A percentile compares a stretch with the other conserved stretches of the same genome.
Evolutionary conservation across 495 filamentous ascomycete genomes (phyloP).

Genomic region (Peziza echinospora): DNA sequence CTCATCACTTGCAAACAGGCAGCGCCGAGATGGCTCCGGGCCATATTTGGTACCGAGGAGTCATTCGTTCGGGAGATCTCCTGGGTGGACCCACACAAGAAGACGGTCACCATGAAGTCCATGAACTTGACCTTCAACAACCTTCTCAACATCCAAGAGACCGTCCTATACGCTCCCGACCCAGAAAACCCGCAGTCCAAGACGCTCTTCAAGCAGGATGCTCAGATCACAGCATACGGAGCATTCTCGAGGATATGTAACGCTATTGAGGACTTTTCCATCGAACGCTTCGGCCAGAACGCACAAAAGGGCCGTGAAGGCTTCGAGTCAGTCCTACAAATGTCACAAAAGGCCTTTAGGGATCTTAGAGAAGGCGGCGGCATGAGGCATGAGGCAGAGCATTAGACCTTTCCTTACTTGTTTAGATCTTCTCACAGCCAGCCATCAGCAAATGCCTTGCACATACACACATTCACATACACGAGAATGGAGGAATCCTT

Average conservation of each 20-base stretch:
- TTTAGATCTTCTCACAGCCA: no score
- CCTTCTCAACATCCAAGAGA: conserved; percentile 72
- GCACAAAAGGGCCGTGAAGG: conserved; percentile 72
- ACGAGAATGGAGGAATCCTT: no score
- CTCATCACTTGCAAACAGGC: conserved; percentile 87
- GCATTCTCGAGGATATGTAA: conserved; percentile 81
- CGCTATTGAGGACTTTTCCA: conserved; percentile 74
- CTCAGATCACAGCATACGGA: conserved; percentile 78
- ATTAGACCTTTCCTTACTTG: no score
- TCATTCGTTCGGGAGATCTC: conserved; percentile 86
- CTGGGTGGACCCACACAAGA: conserved; percentile 52
- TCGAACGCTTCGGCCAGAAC: conserved; percentile 78
- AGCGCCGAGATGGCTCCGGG: conserved; percentile 65
- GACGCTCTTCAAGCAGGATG: conserved; percentile 70
- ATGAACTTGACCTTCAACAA: conserved; percentile 80
- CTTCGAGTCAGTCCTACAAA: conserved; percentile 82
- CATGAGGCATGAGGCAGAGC: no score
- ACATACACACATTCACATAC: no score
- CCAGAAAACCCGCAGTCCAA: conserved; percentile 26
- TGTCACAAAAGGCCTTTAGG: conserved; percentile 78
- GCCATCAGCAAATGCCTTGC: no score
- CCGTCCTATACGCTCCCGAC: conserved; percentile 56
- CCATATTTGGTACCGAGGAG: conserved; percentile 54
- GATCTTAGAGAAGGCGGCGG: conserved; percentile 60
- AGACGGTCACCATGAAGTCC: conserved; percentile 84